Evolutionary conservation across 2,329 filamentous ascomycete genomes (phyloP), one percentile per base, ranked within the genome.

Genomic region (Aspergillus fumigatiaffinis): DNA sequence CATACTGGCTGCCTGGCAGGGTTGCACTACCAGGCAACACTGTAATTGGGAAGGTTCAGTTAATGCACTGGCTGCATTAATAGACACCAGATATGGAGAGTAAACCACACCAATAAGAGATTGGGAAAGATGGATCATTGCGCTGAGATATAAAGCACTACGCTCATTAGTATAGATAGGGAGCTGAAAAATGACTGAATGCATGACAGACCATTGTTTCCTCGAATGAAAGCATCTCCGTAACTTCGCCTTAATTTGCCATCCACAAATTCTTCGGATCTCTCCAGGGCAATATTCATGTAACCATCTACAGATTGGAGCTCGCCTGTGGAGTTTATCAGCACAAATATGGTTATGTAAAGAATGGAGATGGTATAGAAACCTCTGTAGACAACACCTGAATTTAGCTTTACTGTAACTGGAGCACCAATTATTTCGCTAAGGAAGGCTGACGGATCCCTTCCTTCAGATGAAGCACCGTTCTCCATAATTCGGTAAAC

Each of bases 201-300:
- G 52, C 26, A 10, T 55, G 23, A 66, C 78, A 70, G 66, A 95
- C 93, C 93, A 71, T 97, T 97, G 78, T 97, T 97, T 66, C 93
- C 93, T 74, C 93, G 85, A 57, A 97, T 90, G 74, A 97, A 97
- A 4, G 93, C 91, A 80, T 97, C 93, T 7, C 93, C 93, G 73
- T 96, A 97, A 54, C 85, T 89, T 68, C 90, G 84, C 68, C 89
- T 84, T 76, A 93, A 86, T 63, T 87, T 84, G 46, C 92, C 93
- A 70, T 96, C 89, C 65, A 97, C 89, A 67, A 88, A 92, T 77
- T 99, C 94, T 63, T 91, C 88, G 21, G 92, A 96, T 78, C 96
- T 94, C 76, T 99, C 94, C 29, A 99, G 84, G 12, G 94, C 93
- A 73, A 99, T 97, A 79, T 99, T 99, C 94, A 99, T 99, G 79